A percentile compares a stretch with the other conserved stretches of the same genome.
Evolutionary conservation across 2,329 filamentous ascomycete genomes (phyloP).

Genomic region (Trichophaea hybrida): DNA sequence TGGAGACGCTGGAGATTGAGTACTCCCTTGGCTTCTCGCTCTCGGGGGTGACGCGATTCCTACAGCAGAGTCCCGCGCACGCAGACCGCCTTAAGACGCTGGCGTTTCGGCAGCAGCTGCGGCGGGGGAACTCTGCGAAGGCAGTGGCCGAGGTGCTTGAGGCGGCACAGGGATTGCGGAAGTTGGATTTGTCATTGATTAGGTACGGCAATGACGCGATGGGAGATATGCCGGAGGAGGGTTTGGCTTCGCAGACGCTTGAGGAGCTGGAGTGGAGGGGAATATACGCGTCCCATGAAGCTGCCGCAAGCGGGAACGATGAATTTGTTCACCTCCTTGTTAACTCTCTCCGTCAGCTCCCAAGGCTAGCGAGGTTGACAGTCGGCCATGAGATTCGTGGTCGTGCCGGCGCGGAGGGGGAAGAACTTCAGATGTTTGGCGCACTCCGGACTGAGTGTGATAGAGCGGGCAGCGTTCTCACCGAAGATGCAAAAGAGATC

Average conservation of each 20-base stretch:
- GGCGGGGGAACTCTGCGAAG: not conserved
- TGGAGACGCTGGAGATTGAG: not conserved
- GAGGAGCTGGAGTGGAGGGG: not conserved
- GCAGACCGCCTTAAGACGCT: not conserved
- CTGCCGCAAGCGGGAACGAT: not conserved
- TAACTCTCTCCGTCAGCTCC: not conserved
- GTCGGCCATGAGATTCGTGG: not conserved
- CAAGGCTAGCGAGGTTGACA: not conserved
- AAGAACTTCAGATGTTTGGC: not conserved
- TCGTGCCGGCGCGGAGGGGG: not conserved
- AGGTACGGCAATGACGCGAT: not conserved
- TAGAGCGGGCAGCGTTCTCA: not conserved
- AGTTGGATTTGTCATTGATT: not conserved
- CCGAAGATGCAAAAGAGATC: not conserved
- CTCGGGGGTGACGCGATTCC: not conserved
- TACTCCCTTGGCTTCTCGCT: not conserved
- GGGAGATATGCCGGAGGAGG: not conserved
- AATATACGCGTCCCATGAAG: not conserved
- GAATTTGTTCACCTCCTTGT: not conserved
- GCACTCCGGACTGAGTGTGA: not conserved
- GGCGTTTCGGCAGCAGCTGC: not conserved
- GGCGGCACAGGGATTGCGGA: not conserved
- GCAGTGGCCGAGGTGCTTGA: not conserved
- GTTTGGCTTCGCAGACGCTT: not conserved
- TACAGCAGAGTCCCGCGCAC: not conserved